Evolutionary conservation across 805 yeast genomes (phyloP), one percentile per base, ranked within the genome.

Genomic region (Lipomyces lipofer): DNA sequence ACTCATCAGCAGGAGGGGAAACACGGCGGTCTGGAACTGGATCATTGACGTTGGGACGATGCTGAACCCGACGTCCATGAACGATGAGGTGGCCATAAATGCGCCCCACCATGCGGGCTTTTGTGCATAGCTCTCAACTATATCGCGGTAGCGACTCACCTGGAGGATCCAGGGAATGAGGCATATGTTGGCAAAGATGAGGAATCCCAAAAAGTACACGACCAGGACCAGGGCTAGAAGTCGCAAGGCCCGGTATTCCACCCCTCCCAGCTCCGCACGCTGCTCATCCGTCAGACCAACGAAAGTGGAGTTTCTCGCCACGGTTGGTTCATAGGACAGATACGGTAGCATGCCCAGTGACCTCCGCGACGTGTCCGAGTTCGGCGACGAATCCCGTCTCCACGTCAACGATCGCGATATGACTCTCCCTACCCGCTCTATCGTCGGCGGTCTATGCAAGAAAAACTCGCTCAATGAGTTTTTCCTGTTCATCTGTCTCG

Each of bases 211-310:
- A 64, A 88, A 90, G 66, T 88, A 94, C 4, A 69, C 54, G 0
- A 81, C 67, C 12, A 92, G 70, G 43, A 92, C 79, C 59, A 79
- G 78, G 54, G 86, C 81, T 52, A 94, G 72, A 8, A 90, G 72
- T 66, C 89, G 89, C 54, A 88, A 78, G 0, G 99, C 89, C 42
- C 97, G 78, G 68, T 94, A 94, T 67, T 94, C 99, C 13, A 94
- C 97, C 47, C 99, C 99, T 35, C 99, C 99, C 35, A 94, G 73
- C 68, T 94, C 99, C 55, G 87, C 95, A 65, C 88, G 90, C 69
- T 94, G 98, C 22, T 79, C 84, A 33, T 83, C 88, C 2, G 88
- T 82, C 40, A 94, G 70, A 13, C 86, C 86, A 1, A 89, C 86
- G 74, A 94, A 94, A 0, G 91, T 85, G 0, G 98, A 92, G 70